Base-by-base conservation (phyloP, 2,329 filamentous ascomycete species). In the Colletotrichum liriopes region DNA sequence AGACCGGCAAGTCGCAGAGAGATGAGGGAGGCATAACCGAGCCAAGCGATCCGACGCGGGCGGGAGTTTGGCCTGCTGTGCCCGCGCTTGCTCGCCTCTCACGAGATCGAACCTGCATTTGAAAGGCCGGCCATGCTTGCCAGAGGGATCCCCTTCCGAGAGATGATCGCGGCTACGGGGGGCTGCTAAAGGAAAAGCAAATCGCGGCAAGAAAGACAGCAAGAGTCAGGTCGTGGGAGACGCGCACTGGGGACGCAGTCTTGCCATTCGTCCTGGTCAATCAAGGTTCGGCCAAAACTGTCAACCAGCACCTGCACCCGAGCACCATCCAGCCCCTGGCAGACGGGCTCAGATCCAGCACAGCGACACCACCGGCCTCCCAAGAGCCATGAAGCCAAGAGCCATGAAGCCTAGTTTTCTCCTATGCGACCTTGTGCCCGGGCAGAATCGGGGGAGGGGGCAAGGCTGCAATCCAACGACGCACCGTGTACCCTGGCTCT, bases 331-430 rank as follows among this genome's bases (percentile, higher is more conserved):
- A 54, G 5, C 18, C 18, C 63, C 59, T 26, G 52, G 52, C 63
- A 65, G 52, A 65, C 58, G 63, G 41, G 58, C 52, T 52, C 35
- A 58, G 52, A 66, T 51, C 62, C 62, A 55, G 51, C 49, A 39
- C 39, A 58, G 56, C 26, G 41, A 45, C 23, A 35, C 52, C 41
- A 37, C 55, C 52, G 41, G 20, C n/a, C 29, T 49, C 26, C 45
- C 56, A 18, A 59, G 41, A 51, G 35, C 47, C 37, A n/a, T 62
- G 20, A 26, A 45, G 43, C 59, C 59, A 18, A 59, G 41, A 51
- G 35, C 47, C 37, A n/a, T 62, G 20, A 26, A 45, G 43, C 59
- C 59, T 37, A 51, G 59, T n/a, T 16, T 51, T 39, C 12, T 37
- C 29, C 37, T 51, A 43, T 62, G 32, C 29, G 20, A 32, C 39